Evolutionary conservation across 768 basidiomycete species (phyloP).

Genomic region (Crassisporium funariophilum): DNA sequence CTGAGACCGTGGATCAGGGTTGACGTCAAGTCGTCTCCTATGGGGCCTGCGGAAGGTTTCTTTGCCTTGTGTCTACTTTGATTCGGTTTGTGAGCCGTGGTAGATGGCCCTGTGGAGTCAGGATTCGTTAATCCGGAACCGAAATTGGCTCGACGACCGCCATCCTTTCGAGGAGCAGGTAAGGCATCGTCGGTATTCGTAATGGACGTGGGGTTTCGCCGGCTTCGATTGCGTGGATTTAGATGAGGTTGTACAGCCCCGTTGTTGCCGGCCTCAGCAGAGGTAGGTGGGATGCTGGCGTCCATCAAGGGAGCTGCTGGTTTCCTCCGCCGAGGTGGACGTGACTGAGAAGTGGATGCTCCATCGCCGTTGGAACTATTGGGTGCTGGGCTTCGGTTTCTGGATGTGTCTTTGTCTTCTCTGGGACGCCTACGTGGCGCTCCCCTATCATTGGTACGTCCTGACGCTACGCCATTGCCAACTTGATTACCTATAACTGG

Average conservation of each 20-base stretch:
- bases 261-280: background rate
- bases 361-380: no score
- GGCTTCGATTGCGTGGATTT: background rate
- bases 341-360: background rate
- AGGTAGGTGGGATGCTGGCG: background rate
- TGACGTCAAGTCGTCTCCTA: slow-evolving; percentile 71
- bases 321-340: background rate
- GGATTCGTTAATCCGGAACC: slow-evolving; percentile 24
- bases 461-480: no score
- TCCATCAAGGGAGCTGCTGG: no score
- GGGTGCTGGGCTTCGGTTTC: no score
- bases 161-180: slow-evolving; percentile 6
- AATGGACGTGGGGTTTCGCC: background rate
- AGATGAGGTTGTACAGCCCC: background rate
- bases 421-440: no score
- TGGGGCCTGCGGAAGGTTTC: slow-evolving; percentile 2
- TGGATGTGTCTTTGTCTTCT: no score
- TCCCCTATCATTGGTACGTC: no score
- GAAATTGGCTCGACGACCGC: slow-evolving; percentile 26
- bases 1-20: slow-evolving; percentile 66
- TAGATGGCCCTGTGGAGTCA: slow-evolving; percentile 1
- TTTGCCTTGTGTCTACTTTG: slow-evolving; percentile 2
- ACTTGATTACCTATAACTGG: no score
- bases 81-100: background rate
- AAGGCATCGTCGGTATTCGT: background rate